These are phyloP conservation scores for Carnegiea gigantea DNA, from an alignment of 179 eudicot species.

Conservation along the genomic window DNA sequence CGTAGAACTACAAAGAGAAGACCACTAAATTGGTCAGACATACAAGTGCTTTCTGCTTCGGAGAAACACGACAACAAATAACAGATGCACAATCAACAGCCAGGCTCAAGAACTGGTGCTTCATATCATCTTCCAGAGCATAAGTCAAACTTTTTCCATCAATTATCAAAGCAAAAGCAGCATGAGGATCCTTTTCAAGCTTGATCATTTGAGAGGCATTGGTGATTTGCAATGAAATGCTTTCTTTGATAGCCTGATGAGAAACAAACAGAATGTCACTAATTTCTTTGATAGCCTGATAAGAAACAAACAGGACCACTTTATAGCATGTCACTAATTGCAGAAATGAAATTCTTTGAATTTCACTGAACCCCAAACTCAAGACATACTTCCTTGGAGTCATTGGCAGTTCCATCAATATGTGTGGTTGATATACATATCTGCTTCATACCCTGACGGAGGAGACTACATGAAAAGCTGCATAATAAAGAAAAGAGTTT, in stretches of 20 bases:
- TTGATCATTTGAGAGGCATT: slow-evolving; percentile 83
- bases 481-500: slow-evolving; percentile 23
- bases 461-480: slow-evolving; percentile 97
- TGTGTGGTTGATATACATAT: slow-evolving; percentile 63
- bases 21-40: slow-evolving; percentile 9
- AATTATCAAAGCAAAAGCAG: slow-evolving; percentile 95
- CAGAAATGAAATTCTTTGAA: slow-evolving; percentile 13
- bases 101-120: slow-evolving; percentile 68
- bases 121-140: slow-evolving; percentile 89
- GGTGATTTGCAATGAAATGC: slow-evolving; percentile 75
- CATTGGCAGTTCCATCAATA: slow-evolving; percentile 49
- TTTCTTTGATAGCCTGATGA: slow-evolving; percentile 72
- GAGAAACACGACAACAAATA: slow-evolving; percentile 99
- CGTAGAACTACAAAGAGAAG: background rate
- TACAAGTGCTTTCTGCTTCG: slow-evolving; percentile 98
- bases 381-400: slow-evolving; percentile 63
- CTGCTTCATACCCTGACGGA: slow-evolving; percentile 98
- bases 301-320: slow-evolving; percentile 30
- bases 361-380: slow-evolving; percentile 11
- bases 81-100: slow-evolving; percentile 97
- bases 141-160: slow-evolving; percentile 86
- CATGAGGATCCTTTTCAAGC: slow-evolving; percentile 93
- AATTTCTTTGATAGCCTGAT: slow-evolving; percentile 64
- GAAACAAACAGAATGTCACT: slow-evolving; percentile 29
- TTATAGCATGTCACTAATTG: slow-evolving; percentile 28